These are phyloP conservation scores for Noccaea caerulescens DNA, from an alignment of 345 rosid species.

Conservation along the genomic window DNA sequence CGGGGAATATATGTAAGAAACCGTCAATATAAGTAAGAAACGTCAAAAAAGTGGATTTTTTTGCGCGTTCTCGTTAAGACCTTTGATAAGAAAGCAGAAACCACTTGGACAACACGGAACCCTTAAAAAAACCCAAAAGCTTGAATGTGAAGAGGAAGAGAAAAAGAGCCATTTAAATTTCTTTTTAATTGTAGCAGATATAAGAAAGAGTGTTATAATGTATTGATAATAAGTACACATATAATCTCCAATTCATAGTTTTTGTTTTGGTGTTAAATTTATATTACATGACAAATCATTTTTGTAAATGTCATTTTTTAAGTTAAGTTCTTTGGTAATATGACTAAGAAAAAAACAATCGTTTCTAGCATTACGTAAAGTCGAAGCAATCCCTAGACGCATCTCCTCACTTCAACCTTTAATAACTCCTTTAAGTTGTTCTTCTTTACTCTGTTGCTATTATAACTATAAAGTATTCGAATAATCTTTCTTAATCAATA, in stretches of 20 bases:
- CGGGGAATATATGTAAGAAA: conserved; percentile 39
- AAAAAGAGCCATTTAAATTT: conserved; percentile 8
- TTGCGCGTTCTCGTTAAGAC: conserved; percentile 38
- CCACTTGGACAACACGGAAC: conserved; percentile 46
- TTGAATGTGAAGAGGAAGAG: conserved; percentile 34
- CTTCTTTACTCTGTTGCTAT: not conserved
- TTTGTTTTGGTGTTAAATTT: no score
- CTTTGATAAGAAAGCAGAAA: conserved; percentile 42
- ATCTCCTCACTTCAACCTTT: not conserved
- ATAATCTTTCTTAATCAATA: not conserved
- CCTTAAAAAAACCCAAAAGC: not conserved
- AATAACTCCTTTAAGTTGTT: not conserved
- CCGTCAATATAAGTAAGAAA: conserved; percentile 28
- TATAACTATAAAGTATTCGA: not conserved
- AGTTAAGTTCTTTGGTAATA: no score
- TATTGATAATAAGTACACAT: no score
- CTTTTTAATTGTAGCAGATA: not conserved
- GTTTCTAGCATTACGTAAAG: conserved; percentile 30
- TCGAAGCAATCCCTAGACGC: conserved; percentile 31
- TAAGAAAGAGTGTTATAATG: no score
- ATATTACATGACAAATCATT: no score
- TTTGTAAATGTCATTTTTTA: no score
- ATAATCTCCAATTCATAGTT: no score
- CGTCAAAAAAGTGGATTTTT: conserved; percentile 41
- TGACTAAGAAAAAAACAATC: no score